Conservation (phyloP, 495 filamentous ascomycete genomes). For the Tetracladium setigerum region DNA sequence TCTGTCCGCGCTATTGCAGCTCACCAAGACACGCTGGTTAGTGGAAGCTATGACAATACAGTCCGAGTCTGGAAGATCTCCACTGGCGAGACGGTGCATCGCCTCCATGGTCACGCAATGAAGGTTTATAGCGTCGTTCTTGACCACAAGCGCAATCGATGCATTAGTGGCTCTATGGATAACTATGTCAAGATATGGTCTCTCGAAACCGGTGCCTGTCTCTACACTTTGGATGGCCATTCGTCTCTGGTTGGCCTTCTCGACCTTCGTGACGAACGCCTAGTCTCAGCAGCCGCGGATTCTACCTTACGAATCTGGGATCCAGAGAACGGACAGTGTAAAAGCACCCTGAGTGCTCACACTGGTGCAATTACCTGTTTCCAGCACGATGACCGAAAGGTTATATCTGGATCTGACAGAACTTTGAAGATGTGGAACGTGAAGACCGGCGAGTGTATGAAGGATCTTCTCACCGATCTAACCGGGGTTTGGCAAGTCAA, state of each 20-base stretch:
- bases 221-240: slow-evolving; percentile 91
- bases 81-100: slow-evolving; percentile 81
- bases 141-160: slow-evolving; percentile 85
- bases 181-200: slow-evolving; percentile 98
- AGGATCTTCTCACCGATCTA: slow-evolving; percentile 91
- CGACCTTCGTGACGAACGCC: slow-evolving; percentile 75
- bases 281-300: slow-evolving; percentile 93
- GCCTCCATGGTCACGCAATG: slow-evolving; percentile 79
- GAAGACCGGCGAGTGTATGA: slow-evolving; percentile 80
- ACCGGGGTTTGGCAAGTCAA: slow-evolving; percentile 98
- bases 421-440: slow-evolving; percentile 99
- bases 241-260: slow-evolving; percentile 88
- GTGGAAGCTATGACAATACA: slow-evolving; percentile 93
- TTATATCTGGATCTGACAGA: slow-evolving; percentile 91
- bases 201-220: slow-evolving; percentile 73
- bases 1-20: slow-evolving; percentile 98
- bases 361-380: slow-evolving; percentile 98
- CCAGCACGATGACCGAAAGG: slow-evolving; percentile 94
- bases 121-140: slow-evolving; percentile 98
- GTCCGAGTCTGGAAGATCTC: slow-evolving; percentile 98
- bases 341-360: slow-evolving; percentile 80
- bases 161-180: slow-evolving; percentile 98
- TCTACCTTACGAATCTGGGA: slow-evolving; percentile 97
- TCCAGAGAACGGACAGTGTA: slow-evolving; percentile 86
- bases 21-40: slow-evolving; percentile 93